A percentile compares a stretch with the other conserved stretches of the same genome.
Conservation (phyloP, 805 yeast genomes). For the Teunomyces kruisii region DNA sequence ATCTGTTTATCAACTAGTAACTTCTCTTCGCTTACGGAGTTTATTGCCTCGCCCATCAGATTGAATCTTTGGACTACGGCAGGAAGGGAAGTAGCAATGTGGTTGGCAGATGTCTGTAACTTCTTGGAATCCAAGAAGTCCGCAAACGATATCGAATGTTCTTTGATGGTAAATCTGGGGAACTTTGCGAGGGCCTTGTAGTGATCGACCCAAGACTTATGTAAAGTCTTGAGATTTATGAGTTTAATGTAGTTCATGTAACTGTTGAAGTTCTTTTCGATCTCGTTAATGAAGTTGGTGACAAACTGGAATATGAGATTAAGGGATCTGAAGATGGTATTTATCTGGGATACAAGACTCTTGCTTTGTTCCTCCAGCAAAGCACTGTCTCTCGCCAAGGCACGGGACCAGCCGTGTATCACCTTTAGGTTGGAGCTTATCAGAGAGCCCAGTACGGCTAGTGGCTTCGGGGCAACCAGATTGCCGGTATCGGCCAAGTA, state of each 20-base stretch:
- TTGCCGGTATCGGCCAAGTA: background rate
- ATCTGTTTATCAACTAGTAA: slow-evolving; percentile 39
- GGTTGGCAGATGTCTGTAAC: slow-evolving; percentile 30
- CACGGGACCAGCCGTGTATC: slow-evolving; percentile 53
- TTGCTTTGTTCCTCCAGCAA: slow-evolving; percentile 29
- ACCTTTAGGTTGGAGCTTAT: slow-evolving; percentile 31
- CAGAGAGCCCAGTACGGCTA: background rate
- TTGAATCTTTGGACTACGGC: slow-evolving; percentile 27
- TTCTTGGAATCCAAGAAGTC: slow-evolving; percentile 30
- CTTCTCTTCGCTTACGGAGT: slow-evolving; percentile 36
- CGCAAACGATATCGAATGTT: slow-evolving; percentile 24
- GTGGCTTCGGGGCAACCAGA: background rate
- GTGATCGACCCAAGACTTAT: slow-evolving; percentile 35
- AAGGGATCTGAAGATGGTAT: slow-evolving; percentile 45
- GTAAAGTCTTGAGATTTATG: slow-evolving; percentile 42
- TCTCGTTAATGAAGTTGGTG: slow-evolving; percentile 48
- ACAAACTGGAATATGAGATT: slow-evolving; percentile 50
- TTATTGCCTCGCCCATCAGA: slow-evolving; percentile 33
- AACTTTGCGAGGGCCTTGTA: slow-evolving; percentile 34
- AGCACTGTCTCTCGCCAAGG: slow-evolving; percentile 41
- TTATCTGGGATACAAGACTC: slow-evolving; percentile 33
- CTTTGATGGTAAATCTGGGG: slow-evolving; percentile 36
- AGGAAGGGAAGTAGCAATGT: slow-evolving; percentile 30
- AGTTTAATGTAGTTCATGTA: slow-evolving; percentile 36
- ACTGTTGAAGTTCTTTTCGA: slow-evolving; percentile 45